Evolutionary conservation across 129 eudicot species (phyloP), one percentile per base, ranked within the genome.

Genomic region (Flaveria linearis): DNA sequence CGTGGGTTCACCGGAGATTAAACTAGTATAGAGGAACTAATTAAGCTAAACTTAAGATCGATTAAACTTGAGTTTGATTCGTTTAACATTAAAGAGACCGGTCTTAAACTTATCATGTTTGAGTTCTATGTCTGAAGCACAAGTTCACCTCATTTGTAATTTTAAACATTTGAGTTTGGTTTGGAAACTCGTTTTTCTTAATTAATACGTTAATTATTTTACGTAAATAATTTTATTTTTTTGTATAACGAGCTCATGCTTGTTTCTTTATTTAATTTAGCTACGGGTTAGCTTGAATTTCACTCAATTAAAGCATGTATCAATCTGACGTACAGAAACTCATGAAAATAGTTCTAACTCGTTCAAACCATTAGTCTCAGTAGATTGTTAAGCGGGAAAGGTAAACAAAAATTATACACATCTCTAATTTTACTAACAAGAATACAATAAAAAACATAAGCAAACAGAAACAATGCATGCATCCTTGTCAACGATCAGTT

Each of bases 401-500:
- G 3, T 5, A 4, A 28, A 33, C 39, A 33, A 33, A 53, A 53
- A n/a, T 6, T 53, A 16, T 53, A 55, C 1, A 17, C 61, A n/a
- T 55, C 11, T 18, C 26, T 5, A 9, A 10, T 10, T 22, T 57
- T 57, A 57, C 64, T 57, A 28, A 20, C 25, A 55, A 18, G 10
- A 55, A 20, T 10, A 53, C 25, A 53, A 22, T 22, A 22, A 57
- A 57, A 56, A 57, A 22, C 3, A 57, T 33, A 57, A 57, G 14
- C 33, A 57, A 57, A 57, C 53, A 49, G 4, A 49, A 8, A 22
- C 10, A 20, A 22, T 22, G 64, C 33, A 57, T 57, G 14, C 33
- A 22, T 57, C 15, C 36, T 57, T 57, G 64, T 57, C 64, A 22
- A 57, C 63, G 63, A 57, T 57, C 33, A 57, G 30, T 57, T 12